These are phyloP conservation scores for Penicillium dipodomyicola DNA, from an alignment of 495 filamentous ascomycete species.

Conservation along the genomic window DNA sequence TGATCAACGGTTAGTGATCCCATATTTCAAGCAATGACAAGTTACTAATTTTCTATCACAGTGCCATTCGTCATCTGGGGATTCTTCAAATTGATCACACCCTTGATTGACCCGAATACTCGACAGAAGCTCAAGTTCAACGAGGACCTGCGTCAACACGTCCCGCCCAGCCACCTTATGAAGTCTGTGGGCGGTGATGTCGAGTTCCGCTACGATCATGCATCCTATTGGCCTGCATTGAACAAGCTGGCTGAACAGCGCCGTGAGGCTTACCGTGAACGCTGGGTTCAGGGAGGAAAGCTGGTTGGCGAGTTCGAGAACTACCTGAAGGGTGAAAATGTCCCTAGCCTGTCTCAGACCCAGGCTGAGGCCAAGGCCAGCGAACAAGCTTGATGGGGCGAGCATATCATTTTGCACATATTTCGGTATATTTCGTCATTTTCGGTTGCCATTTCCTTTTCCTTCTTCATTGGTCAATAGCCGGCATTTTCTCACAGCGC, in stretches of 20 bases:
- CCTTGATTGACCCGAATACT: slow-evolving; percentile 93
- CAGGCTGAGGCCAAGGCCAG: slow-evolving; percentile 7
- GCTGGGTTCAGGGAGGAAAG: slow-evolving; percentile 78
- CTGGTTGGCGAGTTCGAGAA: slow-evolving; percentile 79
- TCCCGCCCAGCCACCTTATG: slow-evolving; percentile 77
- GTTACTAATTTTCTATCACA: slow-evolving; percentile 28
- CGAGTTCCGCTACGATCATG: slow-evolving; percentile 86
- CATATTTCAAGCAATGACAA: background rate
- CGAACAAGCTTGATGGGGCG: background rate
- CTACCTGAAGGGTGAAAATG: slow-evolving; percentile 66
- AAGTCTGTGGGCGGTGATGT: slow-evolving; percentile 53
- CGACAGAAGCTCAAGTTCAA: slow-evolving; percentile 94
- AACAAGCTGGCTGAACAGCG: slow-evolving; percentile 61
- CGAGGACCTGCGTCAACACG: slow-evolving; percentile 73
- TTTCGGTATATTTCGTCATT: background rate
- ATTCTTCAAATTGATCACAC: slow-evolving; percentile 93
- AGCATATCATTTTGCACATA: background rate
- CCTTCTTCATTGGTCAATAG: background rate
- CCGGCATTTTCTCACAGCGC: background rate
- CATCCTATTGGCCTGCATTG: slow-evolving; percentile 84
- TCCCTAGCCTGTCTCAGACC: slow-evolving; percentile 37
- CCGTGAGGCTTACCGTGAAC: slow-evolving; percentile 54
- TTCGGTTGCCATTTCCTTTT: background rate
- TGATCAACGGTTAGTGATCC: slow-evolving; percentile 69
- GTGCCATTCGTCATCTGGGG: slow-evolving; percentile 83